Evolutionary conservation across 192 early-diverging fungal genomes (phyloP).

Genomic region (Backusella parvicylindrica): DNA sequence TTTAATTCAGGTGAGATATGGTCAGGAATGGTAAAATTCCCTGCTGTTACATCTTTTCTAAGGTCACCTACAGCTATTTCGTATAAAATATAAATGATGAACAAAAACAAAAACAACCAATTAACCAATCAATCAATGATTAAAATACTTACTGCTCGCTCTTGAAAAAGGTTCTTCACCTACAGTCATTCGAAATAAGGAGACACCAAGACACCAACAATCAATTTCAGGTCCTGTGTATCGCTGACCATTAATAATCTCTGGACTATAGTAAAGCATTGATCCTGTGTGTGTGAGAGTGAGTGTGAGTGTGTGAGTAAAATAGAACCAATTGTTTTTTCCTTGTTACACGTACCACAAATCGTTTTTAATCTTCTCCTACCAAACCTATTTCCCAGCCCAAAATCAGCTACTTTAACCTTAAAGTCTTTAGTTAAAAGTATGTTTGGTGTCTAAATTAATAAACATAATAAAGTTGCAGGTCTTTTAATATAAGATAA

Average conservation of each 20-base stretch:
- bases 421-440: conserved; percentile 67
- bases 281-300: conserved; percentile 44
- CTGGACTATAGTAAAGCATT: conserved; percentile 83
- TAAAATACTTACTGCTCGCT: conserved; percentile 26
- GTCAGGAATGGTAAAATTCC: conserved; percentile 36
- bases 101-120: neutral
- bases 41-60: conserved; percentile 41
- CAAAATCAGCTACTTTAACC: conserved; percentile 90
- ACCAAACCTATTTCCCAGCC: conserved; percentile 81
- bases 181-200: conserved; percentile 77
- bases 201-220: conserved; percentile 91
- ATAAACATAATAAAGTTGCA: neutral
- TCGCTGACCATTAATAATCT: conserved; percentile 86
- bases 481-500: neutral
- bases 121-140: too few relatives aligned
- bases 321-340: conserved; percentile 4
- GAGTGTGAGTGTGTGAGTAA: neutral
- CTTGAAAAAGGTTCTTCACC: conserved; percentile 46
- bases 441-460: conserved; percentile 65
- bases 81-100: neutral
- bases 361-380: conserved; percentile 72
- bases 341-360: conserved; percentile 59
- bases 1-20: conserved; percentile 36
- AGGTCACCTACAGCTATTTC: conserved; percentile 46
- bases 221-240: conserved; percentile 95